phyloP scores from a whole-genome alignment of 306 rosid genomes.

The Casuarina cunninghamiana region DNA sequence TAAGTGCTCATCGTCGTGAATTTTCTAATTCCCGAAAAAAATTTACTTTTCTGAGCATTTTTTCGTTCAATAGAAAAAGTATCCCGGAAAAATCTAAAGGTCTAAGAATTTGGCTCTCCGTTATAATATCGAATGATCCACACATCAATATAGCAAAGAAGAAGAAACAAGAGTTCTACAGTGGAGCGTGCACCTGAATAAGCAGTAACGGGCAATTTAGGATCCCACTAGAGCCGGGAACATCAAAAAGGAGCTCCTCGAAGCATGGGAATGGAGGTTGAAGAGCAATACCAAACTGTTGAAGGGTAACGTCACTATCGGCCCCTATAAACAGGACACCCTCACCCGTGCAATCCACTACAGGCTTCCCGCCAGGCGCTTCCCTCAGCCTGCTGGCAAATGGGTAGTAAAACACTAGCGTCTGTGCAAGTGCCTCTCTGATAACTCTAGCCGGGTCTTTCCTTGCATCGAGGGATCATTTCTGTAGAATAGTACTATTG shows the following conservation, averaged over 20 bases:
- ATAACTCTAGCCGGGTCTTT: slow-evolving; percentile 35
- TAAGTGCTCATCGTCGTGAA: no score
- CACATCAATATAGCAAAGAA: no score
- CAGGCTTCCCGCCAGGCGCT: slow-evolving; percentile 31
- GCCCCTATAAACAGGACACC: not conserved
- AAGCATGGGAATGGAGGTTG: slow-evolving; percentile 9
- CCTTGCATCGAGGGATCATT: slow-evolving; percentile 31
- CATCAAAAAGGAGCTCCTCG: slow-evolving; percentile 10
- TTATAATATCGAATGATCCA: no score
- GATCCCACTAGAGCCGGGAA: not conserved
- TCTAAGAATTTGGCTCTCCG: no score
- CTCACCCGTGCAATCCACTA: not conserved
- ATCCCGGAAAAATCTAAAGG: no score
- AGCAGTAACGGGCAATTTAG: slow-evolving; percentile 4
- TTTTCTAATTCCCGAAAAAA: no score
- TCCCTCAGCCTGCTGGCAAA: slow-evolving; percentile 44
- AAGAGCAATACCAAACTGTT: not conserved
- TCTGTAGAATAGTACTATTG: slow-evolving; percentile 35
- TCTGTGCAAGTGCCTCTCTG: slow-evolving; percentile 28
- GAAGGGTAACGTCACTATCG: not conserved
- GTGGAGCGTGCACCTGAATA: not conserved
- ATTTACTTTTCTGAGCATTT: no score
- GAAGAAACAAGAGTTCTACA: not conserved
- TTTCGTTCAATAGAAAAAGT: no score
- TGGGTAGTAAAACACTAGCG: slow-evolving; percentile 43